Evolutionary conservation across 805 yeast genomes (phyloP).

Genomic region (Ogataea haglerorum): DNA sequence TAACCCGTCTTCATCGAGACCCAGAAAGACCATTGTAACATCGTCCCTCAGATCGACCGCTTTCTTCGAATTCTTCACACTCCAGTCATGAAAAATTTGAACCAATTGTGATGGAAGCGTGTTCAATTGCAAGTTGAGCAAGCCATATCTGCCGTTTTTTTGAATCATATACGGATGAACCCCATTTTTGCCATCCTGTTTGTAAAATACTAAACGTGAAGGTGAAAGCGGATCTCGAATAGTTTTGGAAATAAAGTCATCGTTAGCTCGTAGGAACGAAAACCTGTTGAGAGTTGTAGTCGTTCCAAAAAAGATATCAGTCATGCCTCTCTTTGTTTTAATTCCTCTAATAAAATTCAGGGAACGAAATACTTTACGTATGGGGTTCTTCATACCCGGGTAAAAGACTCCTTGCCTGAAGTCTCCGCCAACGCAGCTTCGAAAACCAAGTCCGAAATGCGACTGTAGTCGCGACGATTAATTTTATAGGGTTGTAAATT

Average conservation of each 20-base stretch:
- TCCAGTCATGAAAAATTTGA: slow-evolving; percentile 21
- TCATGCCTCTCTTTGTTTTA: slow-evolving; percentile 15
- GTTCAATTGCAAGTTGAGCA: slow-evolving; percentile 15
- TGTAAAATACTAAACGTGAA: slow-evolving; percentile 48
- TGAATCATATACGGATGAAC: slow-evolving; percentile 19
- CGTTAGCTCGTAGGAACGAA: slow-evolving; percentile 57
- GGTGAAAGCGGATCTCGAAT: slow-evolving; percentile 17
- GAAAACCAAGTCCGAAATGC: not conserved
- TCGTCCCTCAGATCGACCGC: slow-evolving; percentile 14
- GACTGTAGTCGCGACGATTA: too few relatives aligned
- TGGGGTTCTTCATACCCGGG: not conserved
- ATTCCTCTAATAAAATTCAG: slow-evolving; percentile 5
- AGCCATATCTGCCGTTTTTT: slow-evolving; percentile 1
- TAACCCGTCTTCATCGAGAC: slow-evolving; percentile 41
- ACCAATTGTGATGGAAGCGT: slow-evolving; percentile 15
- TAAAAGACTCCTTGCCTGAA: not conserved
- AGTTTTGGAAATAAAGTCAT: slow-evolving; percentile 39
- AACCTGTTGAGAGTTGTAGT: slow-evolving; percentile 54
- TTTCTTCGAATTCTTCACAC: slow-evolving; percentile 14
- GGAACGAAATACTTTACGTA: slow-evolving; percentile 4
- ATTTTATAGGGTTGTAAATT: not conserved
- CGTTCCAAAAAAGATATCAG: slow-evolving; percentile 27
- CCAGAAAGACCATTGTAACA: slow-evolving; percentile 42
- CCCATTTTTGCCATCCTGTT: slow-evolving; percentile 26
- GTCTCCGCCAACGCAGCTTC: too few relatives aligned